Conservation (phyloP, 257 asterid genomes). For the Knoxia roxburghii region DNA sequence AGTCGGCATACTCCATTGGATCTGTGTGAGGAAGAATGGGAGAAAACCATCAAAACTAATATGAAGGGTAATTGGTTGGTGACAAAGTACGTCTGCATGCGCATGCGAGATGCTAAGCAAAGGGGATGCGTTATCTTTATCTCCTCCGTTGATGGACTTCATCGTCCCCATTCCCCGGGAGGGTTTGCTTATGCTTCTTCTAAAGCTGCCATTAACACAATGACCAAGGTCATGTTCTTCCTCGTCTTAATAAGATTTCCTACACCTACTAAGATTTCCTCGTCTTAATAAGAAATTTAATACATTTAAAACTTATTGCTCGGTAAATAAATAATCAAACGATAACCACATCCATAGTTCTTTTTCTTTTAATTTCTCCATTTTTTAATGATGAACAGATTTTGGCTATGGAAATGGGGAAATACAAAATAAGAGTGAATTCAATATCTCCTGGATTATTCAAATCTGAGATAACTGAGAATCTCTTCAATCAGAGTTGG, state of each 20-base stretch:
- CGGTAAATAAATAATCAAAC: no score
- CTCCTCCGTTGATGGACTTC: constrained; percentile 21
- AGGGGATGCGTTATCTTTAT: constrained; percentile 27
- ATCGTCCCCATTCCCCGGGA: constrained; percentile 21
- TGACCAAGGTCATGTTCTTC: constrained; percentile 31
- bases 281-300: no score
- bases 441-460: constrained; percentile 65
- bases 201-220: constrained; percentile 17
- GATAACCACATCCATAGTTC: background rate
- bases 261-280: no score
- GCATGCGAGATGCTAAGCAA: constrained; percentile 21
- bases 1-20: constrained; percentile 10
- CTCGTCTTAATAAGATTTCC: no score
- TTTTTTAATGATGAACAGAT: constrained; percentile 29
- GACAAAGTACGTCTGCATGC: constrained; percentile 19
- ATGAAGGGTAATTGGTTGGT: constrained; percentile 28
- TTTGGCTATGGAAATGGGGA: constrained; percentile 72
- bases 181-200: constrained; percentile 21
- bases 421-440: constrained; percentile 56
- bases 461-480: constrained; percentile 61
- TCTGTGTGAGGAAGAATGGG: constrained; percentile 29
- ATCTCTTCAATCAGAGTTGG: constrained; percentile 52
- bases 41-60: constrained; percentile 16
- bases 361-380: background rate
- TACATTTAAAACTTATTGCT: no score